phyloP scores from a whole-genome alignment of 805 yeast species.

The Saccharomyces mikatae region DNA sequence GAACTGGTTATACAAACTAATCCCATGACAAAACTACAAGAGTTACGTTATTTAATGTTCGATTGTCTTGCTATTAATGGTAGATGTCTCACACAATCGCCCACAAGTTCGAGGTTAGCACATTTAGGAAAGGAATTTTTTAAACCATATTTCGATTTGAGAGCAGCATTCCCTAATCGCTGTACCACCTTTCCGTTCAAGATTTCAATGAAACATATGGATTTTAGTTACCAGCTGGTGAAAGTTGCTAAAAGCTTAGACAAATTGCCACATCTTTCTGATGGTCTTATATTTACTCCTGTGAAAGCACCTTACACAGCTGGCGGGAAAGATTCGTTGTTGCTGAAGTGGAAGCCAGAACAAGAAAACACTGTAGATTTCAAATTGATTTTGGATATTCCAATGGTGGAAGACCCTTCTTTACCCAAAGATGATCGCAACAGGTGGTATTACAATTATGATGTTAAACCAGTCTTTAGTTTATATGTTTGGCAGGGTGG shows the following conservation, averaged over 20 bases:
- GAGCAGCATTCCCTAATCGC: constrained; percentile 62
- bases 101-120: constrained; percentile 75
- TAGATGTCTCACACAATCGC: constrained; percentile 56
- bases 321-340: constrained; percentile 74
- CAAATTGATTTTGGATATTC: constrained; percentile 44
- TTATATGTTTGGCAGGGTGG: constrained; percentile 75
- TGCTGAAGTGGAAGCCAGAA: constrained; percentile 95
- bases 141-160: constrained; percentile 70
- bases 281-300: constrained; percentile 90
- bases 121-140: constrained; percentile 74
- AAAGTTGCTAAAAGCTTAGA: constrained; percentile 67
- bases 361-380: constrained; percentile 92
- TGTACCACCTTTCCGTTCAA: constrained; percentile 76
- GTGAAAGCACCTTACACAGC: constrained; percentile 77
- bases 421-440: constrained; percentile 50
- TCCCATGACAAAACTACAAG: constrained; percentile 47
- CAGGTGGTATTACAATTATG: constrained; percentile 72
- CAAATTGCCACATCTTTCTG: constrained; percentile 76
- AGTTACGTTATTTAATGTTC: constrained; percentile 75
- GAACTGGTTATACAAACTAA: constrained; percentile 73
- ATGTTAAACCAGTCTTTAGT: constrained; percentile 61
- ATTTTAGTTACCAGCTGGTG: constrained; percentile 66
- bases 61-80: constrained; percentile 86
- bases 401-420: constrained; percentile 28
- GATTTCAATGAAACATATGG: constrained; percentile 82